Base-by-base conservation (phyloP, 495 filamentous ascomycete species). In the Penicillium maclennaniae region DNA sequence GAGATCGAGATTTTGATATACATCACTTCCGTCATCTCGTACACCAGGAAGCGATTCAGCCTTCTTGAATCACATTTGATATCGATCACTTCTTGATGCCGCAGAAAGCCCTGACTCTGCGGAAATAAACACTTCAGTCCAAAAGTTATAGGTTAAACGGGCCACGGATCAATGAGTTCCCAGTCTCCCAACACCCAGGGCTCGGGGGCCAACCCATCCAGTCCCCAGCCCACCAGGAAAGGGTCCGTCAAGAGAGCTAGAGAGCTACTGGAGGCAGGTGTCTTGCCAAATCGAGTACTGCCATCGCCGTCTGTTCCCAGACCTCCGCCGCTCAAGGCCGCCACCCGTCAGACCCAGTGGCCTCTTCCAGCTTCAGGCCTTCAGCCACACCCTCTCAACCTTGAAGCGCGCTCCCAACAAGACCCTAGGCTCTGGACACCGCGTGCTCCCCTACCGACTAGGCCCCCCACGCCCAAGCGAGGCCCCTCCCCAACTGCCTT, bases 401-500 rank as follows among this genome's bases (percentile, higher is more conserved):
- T 56, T 56, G 69, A 53, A 55, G 70, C 57, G 55, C 69, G 65
- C 44, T 60, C 57, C 56, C 70, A 53, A 55, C 71, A 59, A 55
- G 68, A 66, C 44, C 61, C 60, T 45, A 61, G 76, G 59, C 75
- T 79, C 58, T 68, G 77, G 23, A 60, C 64, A 5, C 78, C 78
- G 7, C 71, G 75, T 52, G 80, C 80, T 27, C 77, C 80, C 56
- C 79, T 85, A 39, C 87, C 87, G 10, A 81, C 82, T 66, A 77
- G 87, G 55, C 87, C 87, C 20, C 20, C 83, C 82, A 34, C 79
- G 84, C 38, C 87, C 86, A 2, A 68, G 64, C 49, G 63, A 63
- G 19, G 40, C 57, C 3, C 55, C 55, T 20, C 52, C 54, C 21
- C 50, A 60, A 27, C 38, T 67, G 20, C 72, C 66, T 26, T 75